These are phyloP conservation scores for Graphiopsis chlorocephala DNA, from an alignment of 2,329 filamentous ascomycete species.

Conservation along the genomic window DNA sequence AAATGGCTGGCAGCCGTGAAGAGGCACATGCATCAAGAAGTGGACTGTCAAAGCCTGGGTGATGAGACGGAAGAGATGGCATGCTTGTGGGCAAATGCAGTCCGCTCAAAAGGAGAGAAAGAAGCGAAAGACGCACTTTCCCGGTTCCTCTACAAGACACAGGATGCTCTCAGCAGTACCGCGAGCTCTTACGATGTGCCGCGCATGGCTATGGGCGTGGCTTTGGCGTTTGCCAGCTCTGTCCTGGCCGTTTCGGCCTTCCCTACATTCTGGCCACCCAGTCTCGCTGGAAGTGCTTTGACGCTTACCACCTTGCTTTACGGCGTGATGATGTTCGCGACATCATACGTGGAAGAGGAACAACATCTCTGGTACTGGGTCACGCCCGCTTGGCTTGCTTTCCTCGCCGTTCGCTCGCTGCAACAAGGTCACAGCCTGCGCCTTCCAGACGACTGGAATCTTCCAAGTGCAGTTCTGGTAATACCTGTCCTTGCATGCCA, in stretches of 20 bases:
- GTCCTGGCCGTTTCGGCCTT: conserved; percentile 35
- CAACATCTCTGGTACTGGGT: conserved; percentile 99
- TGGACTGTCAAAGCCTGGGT: conserved; percentile 6
- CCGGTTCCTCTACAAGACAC: conserved; percentile 67
- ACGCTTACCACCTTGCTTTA: conserved; percentile 52
- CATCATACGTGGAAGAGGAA: conserved; percentile 96
- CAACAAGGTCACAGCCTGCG: conserved; percentile 7
- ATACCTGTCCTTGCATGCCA: conserved; percentile 55
- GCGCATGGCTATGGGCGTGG: conserved; percentile 53
- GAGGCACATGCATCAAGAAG: background rate
- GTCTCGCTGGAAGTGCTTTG: conserved; percentile 46
- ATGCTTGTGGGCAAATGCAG: conserved; percentile 19
- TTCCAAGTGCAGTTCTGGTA: conserved; percentile 9
- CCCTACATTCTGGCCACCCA: conserved; percentile 32
- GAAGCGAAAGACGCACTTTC: conserved; percentile 16
- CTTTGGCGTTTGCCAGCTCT: conserved; percentile 43
- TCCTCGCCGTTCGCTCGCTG: conserved; percentile 29
- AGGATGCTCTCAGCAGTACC: conserved; percentile 79
- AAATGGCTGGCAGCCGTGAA: background rate
- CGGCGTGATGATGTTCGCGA: conserved; percentile 91
- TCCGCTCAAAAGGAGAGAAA: conserved; percentile 22
- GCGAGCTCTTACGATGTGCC: conserved; percentile 86
- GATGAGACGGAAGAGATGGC: conserved; percentile 24
- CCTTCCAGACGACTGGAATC: background rate
- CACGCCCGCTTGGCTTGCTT: conserved; percentile 62